Percentiles rank a stretch among this genome's conserved stretches.
Conservation (phyloP, 176 grass and related monocot genomes). For the Musa troglodytarum region DNA sequence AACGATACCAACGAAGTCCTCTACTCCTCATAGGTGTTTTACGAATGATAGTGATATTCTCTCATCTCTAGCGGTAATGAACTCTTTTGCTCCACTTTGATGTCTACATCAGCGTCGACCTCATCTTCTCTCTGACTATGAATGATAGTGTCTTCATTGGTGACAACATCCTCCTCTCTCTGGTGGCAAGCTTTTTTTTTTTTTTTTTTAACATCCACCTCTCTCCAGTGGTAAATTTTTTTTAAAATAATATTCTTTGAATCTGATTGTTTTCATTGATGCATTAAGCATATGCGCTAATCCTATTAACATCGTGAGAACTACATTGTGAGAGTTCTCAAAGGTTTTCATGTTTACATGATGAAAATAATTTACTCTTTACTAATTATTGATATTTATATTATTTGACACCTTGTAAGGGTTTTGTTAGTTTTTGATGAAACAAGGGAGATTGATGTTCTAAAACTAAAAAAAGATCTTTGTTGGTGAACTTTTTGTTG, state of each 20-base stretch:
- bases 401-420: not conserved
- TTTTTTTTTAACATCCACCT: too few relatives aligned
- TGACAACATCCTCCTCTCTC: too few relatives aligned
- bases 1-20: fast-evolving
- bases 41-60: too few relatives aligned
- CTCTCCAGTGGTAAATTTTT: not conserved
- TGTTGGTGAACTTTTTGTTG: too few relatives aligned
- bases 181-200: too few relatives aligned
- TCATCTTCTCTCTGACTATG: too few relatives aligned
- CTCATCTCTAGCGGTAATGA: too few relatives aligned
- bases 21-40: too few relatives aligned
- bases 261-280: not conserved
- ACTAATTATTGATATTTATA: not conserved
- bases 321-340: not conserved
- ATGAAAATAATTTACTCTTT: not conserved
- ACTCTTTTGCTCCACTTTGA: fast-evolving
- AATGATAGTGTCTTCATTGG: too few relatives aligned
- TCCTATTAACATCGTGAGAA: not conserved
- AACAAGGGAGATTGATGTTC: not conserved
- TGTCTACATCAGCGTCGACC: too few relatives aligned
- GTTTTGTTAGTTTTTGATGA: not conserved
- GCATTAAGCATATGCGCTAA: not conserved
- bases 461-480: too few relatives aligned
- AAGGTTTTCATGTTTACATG: not conserved
- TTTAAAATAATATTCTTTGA: not conserved